A percentile compares a stretch with the other conserved stretches of the same genome.
phyloP scores from a whole-genome alignment of 1,284 basidiomycete genomes.

The Cronartium ribicola region DNA sequence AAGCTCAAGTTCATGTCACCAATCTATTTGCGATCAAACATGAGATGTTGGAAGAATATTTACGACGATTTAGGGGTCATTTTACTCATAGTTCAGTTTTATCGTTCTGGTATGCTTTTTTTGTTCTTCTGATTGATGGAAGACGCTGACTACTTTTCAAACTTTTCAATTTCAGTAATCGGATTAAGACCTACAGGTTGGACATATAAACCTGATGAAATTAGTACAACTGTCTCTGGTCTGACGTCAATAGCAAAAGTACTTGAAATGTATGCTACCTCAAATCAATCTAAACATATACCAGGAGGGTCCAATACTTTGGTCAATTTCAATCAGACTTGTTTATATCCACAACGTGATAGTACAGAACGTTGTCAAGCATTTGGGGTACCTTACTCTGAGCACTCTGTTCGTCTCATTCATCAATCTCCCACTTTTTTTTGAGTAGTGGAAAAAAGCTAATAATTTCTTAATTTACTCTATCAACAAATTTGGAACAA shows the following conservation, averaged over 20 bases:
- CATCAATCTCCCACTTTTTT: background rate
- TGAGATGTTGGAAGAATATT: constrained; percentile 22
- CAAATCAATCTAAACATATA: background rate
- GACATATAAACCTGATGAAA: constrained; percentile 14
- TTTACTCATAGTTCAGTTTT: constrained; percentile 17
- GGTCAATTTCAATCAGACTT: background rate
- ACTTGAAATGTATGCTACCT: background rate
- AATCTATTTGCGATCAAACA: constrained; percentile 19
- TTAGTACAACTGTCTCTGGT: background rate
- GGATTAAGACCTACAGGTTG: constrained; percentile 38
- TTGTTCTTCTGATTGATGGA: background rate
- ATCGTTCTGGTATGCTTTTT: background rate
- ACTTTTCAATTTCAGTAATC: constrained; percentile 24
- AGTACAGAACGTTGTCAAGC: constrained; percentile 5
- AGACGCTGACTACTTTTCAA: background rate
- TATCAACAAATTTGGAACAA: background rate
- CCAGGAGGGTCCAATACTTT: background rate
- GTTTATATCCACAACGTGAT: constrained; percentile 11
- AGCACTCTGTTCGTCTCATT: constrained; percentile 25
- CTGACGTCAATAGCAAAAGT: background rate
- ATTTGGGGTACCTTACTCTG: constrained; percentile 37
- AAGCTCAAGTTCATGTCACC: constrained; percentile 33
- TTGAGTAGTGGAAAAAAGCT: background rate
- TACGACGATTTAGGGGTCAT: constrained; percentile 10
- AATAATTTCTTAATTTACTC: background rate